Evolutionary conservation across 345 rosid species (phyloP), one percentile per base, ranked within the genome.

Genomic region (Cochlearia excelsa): DNA sequence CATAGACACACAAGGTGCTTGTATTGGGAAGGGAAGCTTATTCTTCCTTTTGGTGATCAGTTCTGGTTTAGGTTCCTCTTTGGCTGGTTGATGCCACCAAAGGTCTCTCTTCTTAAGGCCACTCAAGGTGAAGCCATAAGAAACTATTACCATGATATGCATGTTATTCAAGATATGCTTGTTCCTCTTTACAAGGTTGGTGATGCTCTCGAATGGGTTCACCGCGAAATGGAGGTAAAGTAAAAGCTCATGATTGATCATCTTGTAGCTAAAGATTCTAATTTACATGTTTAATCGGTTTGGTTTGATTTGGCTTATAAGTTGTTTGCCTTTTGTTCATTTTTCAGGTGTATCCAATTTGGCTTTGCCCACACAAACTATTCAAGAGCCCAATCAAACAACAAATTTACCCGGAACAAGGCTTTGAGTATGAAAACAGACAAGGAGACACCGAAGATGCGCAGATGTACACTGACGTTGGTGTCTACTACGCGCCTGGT

Each of bases 1-100:
- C 97, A 90, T 68, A 83, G 97, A 78, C 97, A 90, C 76, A 87
- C 95, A 0, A 80, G 97, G 53, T 85, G 79, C 56, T 78, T 90
- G 80, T 87, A 90, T 70, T 90, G 97, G 97, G 97, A 90, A 71
- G 97, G 97, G 26, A 90, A 90, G 80, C 93, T 87, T 58, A 90
- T 90, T 54, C 94, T 90, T 69, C 94, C 95, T 5, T 90, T 90
- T 31, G 97, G 65, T 9, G 97, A 90, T 64, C 97, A 90, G 76
- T 83, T 74, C 65, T 90, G 97, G 97, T 90, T 87, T 62, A 81
- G 97, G 79, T 85, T 74, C 54, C 84, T 87, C 41, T 63, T 90
- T 28, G 97, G 97, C 56, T 90, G 97, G 97, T 1, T 87, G 79
- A 90, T 85, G 97, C 97, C 97, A 29, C 97, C 97, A 11, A 90